Conservation (phyloP, 208 protist genomes). For the Wallacemonas sp. region DNA sequence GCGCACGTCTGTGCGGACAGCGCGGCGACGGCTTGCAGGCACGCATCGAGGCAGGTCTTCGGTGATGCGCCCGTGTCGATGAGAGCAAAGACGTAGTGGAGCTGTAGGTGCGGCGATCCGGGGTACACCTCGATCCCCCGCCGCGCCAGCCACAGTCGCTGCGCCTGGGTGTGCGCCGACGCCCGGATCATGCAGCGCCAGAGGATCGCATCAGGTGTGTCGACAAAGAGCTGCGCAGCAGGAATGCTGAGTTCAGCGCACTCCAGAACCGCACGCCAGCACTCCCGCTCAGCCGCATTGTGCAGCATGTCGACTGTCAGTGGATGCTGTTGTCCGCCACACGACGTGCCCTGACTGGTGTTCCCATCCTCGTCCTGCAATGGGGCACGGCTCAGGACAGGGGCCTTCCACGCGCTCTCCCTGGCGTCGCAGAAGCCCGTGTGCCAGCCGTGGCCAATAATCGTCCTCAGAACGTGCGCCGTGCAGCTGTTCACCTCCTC, state of each 20-base stretch:
- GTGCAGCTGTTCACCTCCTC: constrained; percentile 25
- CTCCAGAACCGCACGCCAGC: constrained; percentile 21
- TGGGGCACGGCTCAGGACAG: not conserved
- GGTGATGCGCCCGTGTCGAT: constrained; percentile 12
- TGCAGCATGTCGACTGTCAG: constrained; percentile 15
- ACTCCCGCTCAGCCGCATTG: constrained; percentile 19
- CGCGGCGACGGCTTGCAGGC: constrained; percentile 32
- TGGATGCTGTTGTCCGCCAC: no score
- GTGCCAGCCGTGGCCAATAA: constrained; percentile 32
- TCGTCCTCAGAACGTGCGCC: constrained; percentile 21
- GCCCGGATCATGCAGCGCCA: constrained; percentile 71
- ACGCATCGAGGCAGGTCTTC: constrained; percentile 34
- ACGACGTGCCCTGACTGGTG: no score
- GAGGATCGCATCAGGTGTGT: constrained; percentile 35
- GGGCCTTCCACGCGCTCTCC: constrained; percentile 1
- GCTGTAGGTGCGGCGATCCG: constrained; percentile 53
- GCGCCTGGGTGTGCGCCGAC: constrained; percentile 26
- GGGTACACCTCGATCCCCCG: constrained; percentile 66
- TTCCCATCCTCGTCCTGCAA: no score
- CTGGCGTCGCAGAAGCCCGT: not conserved
- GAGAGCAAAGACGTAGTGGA: constrained; percentile 41
- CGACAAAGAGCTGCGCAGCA: constrained; percentile 34
- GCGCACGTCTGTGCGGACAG: constrained; percentile 56
- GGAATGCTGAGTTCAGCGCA: constrained; percentile 12
- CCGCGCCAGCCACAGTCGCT: constrained; percentile 62